Conservation (phyloP, 257 asterid genomes). For the Fraxinus pennsylvanica region DNA sequence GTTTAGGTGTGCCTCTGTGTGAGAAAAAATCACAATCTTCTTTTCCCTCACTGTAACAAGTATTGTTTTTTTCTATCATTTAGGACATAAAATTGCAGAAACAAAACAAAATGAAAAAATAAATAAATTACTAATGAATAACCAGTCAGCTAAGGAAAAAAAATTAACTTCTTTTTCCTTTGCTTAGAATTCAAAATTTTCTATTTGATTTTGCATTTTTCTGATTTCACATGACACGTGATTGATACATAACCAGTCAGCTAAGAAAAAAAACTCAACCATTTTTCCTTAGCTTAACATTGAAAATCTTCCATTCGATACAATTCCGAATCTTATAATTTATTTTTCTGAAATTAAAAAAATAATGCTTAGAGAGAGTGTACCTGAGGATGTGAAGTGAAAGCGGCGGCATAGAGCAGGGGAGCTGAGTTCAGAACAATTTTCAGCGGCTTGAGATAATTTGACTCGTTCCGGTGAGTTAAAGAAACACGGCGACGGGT, state of each 20-base stretch:
- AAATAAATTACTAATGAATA: too few relatives aligned
- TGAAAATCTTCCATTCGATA: too few relatives aligned
- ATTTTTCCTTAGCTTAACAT: too few relatives aligned
- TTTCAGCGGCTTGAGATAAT: conserved; percentile 19
- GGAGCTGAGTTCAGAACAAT: conserved; percentile 22
- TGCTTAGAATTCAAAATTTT: conserved; percentile 10
- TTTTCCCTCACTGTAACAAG: neutral
- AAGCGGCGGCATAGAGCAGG: conserved; percentile 33
- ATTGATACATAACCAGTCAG: too few relatives aligned
- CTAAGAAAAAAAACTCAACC: too few relatives aligned
- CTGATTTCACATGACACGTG: neutral
- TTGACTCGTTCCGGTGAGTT: conserved; percentile 28
- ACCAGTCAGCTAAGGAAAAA: neutral
- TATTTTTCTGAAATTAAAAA: neutral
- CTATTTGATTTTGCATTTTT: neutral
- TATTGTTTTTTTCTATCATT: neutral
- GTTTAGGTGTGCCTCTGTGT: neutral
- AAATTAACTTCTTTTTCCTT: conserved; percentile 3
- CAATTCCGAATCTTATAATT: neutral
- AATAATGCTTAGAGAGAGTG: neutral
- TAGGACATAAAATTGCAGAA: neutral
- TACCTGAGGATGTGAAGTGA: conserved; percentile 40
- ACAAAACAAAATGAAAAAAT: neutral
- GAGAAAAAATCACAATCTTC: neutral
- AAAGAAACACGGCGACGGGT: conserved; percentile 30